Base-by-base conservation (phyloP, 1,139 yeast species). In the Debaryomyces fabryi region DNA sequence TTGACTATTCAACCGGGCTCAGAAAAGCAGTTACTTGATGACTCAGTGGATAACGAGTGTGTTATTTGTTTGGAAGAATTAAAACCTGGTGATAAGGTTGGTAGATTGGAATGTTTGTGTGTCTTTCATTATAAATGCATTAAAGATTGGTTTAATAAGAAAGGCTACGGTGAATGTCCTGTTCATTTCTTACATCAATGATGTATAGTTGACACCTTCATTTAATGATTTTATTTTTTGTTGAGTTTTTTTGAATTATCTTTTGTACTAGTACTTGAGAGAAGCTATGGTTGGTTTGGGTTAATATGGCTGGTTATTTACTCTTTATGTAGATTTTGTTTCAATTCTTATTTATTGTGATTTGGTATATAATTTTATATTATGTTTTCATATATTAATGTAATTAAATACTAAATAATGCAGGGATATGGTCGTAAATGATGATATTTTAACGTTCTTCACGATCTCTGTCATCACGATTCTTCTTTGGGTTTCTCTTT, bases 1-100 rank as follows among this genome's bases (percentile, higher is more conserved):
- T 51, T 61, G 18, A 63, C 72, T 10, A 52, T 63, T 20, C 62
- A 53, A n/a, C 60, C 57, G 25, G 52, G 53, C 4, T 52, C 53
- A 7, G 69, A 65, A 51, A 65, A 56, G 52, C 39, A 24, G 4
- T 55, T 50, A 23, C 52, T 53, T 16, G 64, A 68, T 43, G 66
- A 52, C n/a, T 58, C 62, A 4, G 64, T 71, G 33, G 84, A 78
- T 36, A 76, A 78, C 41, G 99, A 93, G 63, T 93, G 99, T 67
- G 93, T 91, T 8, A 92, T 93, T 37, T 93, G 99, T 64, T 81
- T 92, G 55, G 99, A 93, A 62, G 96, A 88, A 30, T 81, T 92
- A 63, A 71, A 71, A 46, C 89, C 91, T 0, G 97, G 96, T 3
- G 95, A 91, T 50, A 86, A 85, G 59, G 95, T 95, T 13, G 98